Base-by-base conservation (phyloP, 23 red algal genomes). In the Gracilaria gracilis region DNA sequence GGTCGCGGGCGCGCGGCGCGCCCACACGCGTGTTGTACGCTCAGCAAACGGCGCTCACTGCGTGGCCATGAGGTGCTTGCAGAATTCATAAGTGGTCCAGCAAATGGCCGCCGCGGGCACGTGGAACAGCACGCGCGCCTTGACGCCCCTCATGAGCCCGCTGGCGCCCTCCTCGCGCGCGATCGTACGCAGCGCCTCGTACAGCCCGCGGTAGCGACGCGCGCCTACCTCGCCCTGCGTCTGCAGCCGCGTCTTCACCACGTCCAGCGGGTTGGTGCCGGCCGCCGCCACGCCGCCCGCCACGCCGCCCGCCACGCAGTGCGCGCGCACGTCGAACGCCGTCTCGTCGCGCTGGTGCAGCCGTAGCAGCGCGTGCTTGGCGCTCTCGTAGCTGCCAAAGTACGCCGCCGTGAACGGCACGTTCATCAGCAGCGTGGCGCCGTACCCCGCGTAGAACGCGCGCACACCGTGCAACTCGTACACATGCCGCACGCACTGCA, bases 151-250 rank as follows among this genome's bases (percentile, higher is more conserved):
- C 71, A 93, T 34, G 81, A 98, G 83, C 25, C 93, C 96, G 28
- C 36, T 24, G 19, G 80, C 65, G 21, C 93, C 89, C 88, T 96
- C 97, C 86, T 96, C 93, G 39, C 85, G 46, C 61, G 59, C 70
- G 23, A 98, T 91, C 27, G 61, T 33, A 27, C 75, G 72, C 37
- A 98, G 73, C 57, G 93, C 97, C 51, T 85, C 35, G 15, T 21
- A 20, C 91, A 98, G 79, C 20, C 90, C 92, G 19, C 91, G 50
- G 76, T 98, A 98, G 50, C 93, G 85, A 17, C 97, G 74, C 36
- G 97, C 97, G 61, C 97, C 97, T 9, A 95, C 83, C 87, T 98
- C 97, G 21, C 97, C 97, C 77, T 98, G 97, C 17, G 97, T 98
- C 75, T 98, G 97, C 47, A 98, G 83, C 51, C 97, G 77, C 38